A percentile compares a stretch with the other conserved stretches of the same genome.
These are phyloP conservation scores for Paraurostyla sp. DNA, from an alignment of 73 alveolate genomes.

Conservation along the genomic window DNA sequence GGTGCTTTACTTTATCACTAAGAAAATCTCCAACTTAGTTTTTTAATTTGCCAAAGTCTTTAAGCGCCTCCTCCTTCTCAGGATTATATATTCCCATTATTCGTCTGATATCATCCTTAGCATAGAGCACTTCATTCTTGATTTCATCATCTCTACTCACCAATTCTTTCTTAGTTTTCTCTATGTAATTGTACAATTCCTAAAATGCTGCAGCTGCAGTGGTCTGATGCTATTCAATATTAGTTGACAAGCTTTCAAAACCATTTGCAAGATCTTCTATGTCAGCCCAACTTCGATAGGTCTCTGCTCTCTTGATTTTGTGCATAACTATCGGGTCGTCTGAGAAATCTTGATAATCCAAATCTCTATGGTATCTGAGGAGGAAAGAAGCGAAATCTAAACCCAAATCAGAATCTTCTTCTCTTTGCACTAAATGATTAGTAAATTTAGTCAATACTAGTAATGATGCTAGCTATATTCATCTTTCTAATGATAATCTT, in stretches of 20 bases:
- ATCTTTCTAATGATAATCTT: slow-evolving; percentile 61
- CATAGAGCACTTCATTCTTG: not conserved
- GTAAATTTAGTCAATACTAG: not conserved
- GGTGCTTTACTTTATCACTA: not conserved
- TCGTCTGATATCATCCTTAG: slow-evolving; percentile 50
- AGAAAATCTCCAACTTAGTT: slow-evolving; percentile 40
- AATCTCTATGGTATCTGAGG: slow-evolving; percentile 65
- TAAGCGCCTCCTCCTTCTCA: slow-evolving; percentile 47
- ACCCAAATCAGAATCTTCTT: slow-evolving; percentile 64
- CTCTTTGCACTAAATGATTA: slow-evolving; percentile 5
- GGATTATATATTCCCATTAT: slow-evolving; percentile 37
- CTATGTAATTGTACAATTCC: slow-evolving; percentile 60
- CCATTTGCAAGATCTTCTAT: slow-evolving; percentile 77
- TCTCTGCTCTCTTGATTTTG: slow-evolving; percentile 70
- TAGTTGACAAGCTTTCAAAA: slow-evolving; percentile 37
- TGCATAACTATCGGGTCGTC: slow-evolving; percentile 45
- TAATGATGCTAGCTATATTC: slow-evolving; percentile 54
- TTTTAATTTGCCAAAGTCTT: not conserved
- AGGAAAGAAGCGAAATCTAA: slow-evolving; percentile 63
- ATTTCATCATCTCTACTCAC: slow-evolving; percentile 11
- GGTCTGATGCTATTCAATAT: slow-evolving; percentile 59
- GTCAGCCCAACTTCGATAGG: slow-evolving; percentile 71
- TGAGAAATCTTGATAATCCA: slow-evolving; percentile 67
- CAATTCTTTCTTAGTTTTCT: slow-evolving; percentile 51
- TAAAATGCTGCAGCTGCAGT: slow-evolving; percentile 72